Evolutionary conservation across 768 basidiomycete genomes (phyloP), one percentile per base, ranked within the genome.

Genomic region (Panus rudis): DNA sequence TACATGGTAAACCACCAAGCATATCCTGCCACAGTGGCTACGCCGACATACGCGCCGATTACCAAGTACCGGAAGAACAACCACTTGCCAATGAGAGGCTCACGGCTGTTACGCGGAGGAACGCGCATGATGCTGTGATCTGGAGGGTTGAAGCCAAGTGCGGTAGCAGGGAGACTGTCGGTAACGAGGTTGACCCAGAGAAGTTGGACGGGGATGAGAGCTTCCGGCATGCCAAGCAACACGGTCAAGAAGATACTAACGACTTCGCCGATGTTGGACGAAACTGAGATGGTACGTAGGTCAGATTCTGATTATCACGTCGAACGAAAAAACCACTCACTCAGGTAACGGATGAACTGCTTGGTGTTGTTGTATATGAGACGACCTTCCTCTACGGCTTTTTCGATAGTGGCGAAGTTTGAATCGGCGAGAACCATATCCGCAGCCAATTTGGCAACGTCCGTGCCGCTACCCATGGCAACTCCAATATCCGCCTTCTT

Each of bases 1-100:
- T 97, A 97, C 63, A 81, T 86, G 56, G 94, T 70, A 69, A 99
- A 99, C 94, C 94, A 98, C 94, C 94, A 99, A 0, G 92, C 94
- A 58, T 99, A 99, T 37, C 93, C 94, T 52, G 86, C 91, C 20
- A 99, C 94, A 20, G 94, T 98, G 4, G 92, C 93, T 43, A 79
- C 78, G 23, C 94, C 94, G 41, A 99, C 94, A 56, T 98, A 99
- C 39, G 76, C 73, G 10, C 94, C 94, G 46, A 99, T 78, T 42
- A 97, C 75, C 73, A 97, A 68, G 66, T 98, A 99, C 39, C 94
- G 78, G 74, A 97, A 82, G 72, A 98, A 97, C 23, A 99, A 63
- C 94, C 94, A 98, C 53, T 74, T 79, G 44, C 86, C 83, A 34
- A 99, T 78, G 20, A 99, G 76, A 2, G 94, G 92, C 59, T 98